These are phyloP conservation scores for Xylaria sp. DNA, from an alignment of 2,329 filamentous ascomycete genomes.

Conservation along the genomic window DNA sequence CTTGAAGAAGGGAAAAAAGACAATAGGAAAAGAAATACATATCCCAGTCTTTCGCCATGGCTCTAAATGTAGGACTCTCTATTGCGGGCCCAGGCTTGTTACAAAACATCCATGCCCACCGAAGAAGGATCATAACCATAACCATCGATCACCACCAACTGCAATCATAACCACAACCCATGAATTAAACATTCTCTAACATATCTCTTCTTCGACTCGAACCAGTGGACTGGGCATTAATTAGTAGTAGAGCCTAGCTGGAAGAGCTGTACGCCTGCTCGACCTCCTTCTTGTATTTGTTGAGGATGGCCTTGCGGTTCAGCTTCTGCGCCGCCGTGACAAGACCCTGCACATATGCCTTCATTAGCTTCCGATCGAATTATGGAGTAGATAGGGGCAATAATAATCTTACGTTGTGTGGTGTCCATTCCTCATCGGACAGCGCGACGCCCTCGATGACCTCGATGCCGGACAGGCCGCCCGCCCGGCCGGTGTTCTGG, in stretches of 20 bases:
- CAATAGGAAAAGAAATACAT: too few species aligned
- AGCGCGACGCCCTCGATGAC: conserved; percentile 72
- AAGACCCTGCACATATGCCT: conserved; percentile 53
- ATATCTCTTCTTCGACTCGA: too few species aligned
- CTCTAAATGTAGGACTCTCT: too few species aligned
- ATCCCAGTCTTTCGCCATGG: too few species aligned
- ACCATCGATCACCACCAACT: too few species aligned
- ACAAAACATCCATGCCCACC: too few species aligned
- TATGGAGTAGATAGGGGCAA: not conserved
- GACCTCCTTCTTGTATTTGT: conserved; percentile 64
- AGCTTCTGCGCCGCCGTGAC: conserved; percentile 74
- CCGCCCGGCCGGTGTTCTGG: conserved; percentile 61
- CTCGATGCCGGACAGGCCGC: conserved; percentile 67
- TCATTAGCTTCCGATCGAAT: conserved; percentile 31
- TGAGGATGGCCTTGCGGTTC: conserved; percentile 68
- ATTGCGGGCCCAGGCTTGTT: too few species aligned
- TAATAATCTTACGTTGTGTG: conserved; percentile 64
- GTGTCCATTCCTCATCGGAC: conserved; percentile 75
- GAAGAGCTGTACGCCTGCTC: conserved; percentile 58
- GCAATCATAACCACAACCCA: too few species aligned
- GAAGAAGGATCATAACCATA: too few species aligned
- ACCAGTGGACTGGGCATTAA: too few species aligned
- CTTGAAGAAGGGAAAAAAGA: too few species aligned
- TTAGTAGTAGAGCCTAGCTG: conserved; percentile 26
- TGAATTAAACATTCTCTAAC: too few species aligned